Evolutionary conservation across 768 basidiomycete genomes (phyloP).

Genomic region (Lactarius psammicola): DNA sequence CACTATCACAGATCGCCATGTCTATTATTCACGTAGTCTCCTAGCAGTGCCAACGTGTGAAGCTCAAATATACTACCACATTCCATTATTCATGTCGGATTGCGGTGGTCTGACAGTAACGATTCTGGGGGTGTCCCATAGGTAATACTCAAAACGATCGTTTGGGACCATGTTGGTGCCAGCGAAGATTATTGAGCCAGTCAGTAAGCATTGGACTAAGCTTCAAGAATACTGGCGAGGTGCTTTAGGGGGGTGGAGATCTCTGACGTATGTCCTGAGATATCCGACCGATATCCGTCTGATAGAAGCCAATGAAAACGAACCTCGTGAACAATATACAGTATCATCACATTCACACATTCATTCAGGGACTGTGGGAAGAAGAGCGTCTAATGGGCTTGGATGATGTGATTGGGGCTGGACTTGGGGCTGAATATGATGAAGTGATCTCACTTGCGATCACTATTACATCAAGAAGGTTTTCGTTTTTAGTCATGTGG

Average conservation of each 20-base stretch:
- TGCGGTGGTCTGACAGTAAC: no score
- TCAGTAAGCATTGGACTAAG: not conserved
- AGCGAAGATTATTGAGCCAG: not conserved
- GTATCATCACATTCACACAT: slow-evolving; percentile 1
- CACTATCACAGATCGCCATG: not conserved
- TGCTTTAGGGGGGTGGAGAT: slow-evolving; percentile 2
- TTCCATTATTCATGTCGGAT: no score
- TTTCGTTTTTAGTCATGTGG: not conserved
- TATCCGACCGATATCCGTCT: no score
- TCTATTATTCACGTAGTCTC: not conserved
- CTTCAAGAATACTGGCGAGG: not conserved
- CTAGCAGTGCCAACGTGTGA: not conserved
- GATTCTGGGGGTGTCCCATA: not conserved
- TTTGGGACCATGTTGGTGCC: not conserved
- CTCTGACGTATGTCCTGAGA: not conserved
- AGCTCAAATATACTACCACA: no score
- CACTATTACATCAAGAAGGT: not conserved
- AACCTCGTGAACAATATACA: not conserved
- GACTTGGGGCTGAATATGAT: not conserved
- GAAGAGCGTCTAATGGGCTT: not conserved
- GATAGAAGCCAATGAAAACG: not conserved
- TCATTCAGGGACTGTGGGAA: not conserved
- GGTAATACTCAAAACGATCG: not conserved
- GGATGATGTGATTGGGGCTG: not conserved
- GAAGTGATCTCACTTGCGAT: not conserved